These are phyloP conservation scores for Vinca minor DNA, from an alignment of 257 asterid species.

Conservation along the genomic window DNA sequence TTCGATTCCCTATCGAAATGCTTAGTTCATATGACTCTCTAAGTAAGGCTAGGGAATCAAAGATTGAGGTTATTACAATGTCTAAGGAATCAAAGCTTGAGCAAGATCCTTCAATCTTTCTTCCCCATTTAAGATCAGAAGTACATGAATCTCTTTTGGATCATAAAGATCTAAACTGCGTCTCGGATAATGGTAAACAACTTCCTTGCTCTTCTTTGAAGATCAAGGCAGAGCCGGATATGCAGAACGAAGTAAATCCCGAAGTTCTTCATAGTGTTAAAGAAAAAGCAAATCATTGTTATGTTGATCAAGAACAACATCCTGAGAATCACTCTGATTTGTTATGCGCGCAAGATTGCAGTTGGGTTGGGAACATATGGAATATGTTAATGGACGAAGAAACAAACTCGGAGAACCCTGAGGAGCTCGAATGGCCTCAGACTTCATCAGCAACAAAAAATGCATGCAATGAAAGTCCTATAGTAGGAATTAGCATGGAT, in stretches of 20 bases:
- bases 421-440: neutral
- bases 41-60: neutral
- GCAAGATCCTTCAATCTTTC: neutral
- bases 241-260: neutral
- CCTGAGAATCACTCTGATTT: neutral
- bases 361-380: constrained; percentile 7
- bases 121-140: neutral
- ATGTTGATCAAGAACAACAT: neutral
- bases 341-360: too few species aligned
- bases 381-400: constrained; percentile 8
- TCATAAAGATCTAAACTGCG: too few species aligned
- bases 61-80: neutral
- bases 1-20: neutral
- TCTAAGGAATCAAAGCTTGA: neutral
- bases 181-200: neutral
- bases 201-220: neutral
- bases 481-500: neutral
- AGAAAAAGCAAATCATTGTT: neutral
- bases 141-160: neutral
- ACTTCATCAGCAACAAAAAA: neutral
- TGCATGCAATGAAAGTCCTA: neutral
- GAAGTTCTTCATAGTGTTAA: neutral
- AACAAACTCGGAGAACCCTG: neutral
- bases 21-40: neutral
- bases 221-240: neutral